Base-by-base conservation (phyloP, 2,329 filamentous ascomycete species). In the Chaetomiaceae sp. region DNA sequence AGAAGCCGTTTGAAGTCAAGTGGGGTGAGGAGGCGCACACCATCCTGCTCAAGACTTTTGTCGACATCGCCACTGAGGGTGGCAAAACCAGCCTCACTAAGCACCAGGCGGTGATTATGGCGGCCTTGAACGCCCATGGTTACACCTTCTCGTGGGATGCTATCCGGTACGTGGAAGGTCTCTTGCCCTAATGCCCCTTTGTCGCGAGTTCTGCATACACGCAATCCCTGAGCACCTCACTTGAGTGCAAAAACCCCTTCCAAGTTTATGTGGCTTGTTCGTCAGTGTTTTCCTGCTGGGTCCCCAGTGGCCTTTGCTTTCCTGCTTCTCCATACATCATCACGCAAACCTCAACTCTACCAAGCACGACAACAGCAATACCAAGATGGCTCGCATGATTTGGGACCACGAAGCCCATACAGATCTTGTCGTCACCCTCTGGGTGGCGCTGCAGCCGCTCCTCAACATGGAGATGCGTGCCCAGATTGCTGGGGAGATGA, bases 61-160 rank as follows among this genome's bases (percentile, higher is more conserved):
- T 45, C 2, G 52, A 60, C 12, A 40, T 46, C 1, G 32, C 55
- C 9, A 33, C 48, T 9, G 38, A 36, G 1, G 22, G 33, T 10
- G 48, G 37, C 12, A 39, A 27, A 2, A n/a, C 14, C 10, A 34
- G 26, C 32, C 19, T 43, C 6, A 22, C 27, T 6, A 33, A 40
- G 22, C 18, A 41, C 26, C 48, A 53, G 38, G 50, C 52, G 6
- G 56, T 48, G 11, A 58, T 70, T 47, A 56, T 49, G 45, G 42
- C 12, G 38, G 42, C 12, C 44, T 52, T 50, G 47, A 42, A n/a
- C 22, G 58, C 12, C 49, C 60, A 20, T 12, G 45, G 68, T 7
- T 58, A 65, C 41, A 48, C 51, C 6, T 65, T 68, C n/a, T 67
- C 65, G 3, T 74, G 69, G 68, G 66, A 74, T 24, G 68, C 60